Evolutionary conservation across 2,329 filamentous ascomycete genomes (phyloP).

Genomic region (Aspergillus felis): DNA sequence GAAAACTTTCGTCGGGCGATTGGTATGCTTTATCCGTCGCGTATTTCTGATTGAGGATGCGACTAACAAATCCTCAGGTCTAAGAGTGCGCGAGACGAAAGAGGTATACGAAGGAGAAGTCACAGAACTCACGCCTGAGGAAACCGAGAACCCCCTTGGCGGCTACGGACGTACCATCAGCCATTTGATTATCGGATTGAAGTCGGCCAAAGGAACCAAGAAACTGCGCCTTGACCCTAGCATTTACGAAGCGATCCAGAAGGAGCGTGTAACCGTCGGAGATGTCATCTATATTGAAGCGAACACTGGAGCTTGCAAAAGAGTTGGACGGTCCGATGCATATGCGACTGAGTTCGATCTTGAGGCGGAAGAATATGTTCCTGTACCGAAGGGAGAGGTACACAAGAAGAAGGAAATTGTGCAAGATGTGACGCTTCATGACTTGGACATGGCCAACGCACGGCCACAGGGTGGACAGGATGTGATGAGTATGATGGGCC

Average conservation of each 20-base stretch:
- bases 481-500: conserved; percentile 99
- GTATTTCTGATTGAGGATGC: not conserved
- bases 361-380: conserved; percentile 97
- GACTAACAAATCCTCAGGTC: conserved; percentile 41
- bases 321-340: conserved; percentile 90
- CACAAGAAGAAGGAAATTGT: conserved; percentile 99
- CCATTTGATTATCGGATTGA: conserved; percentile 88
- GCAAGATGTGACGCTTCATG: conserved; percentile 95
- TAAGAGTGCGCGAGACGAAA: conserved; percentile 97
- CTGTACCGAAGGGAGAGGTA: conserved; percentile 96
- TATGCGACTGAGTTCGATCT: conserved; percentile 98
- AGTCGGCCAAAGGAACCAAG: conserved; percentile 95
- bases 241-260: conserved; percentile 99
- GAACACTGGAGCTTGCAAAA: conserved; percentile 96
- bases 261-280: conserved; percentile 91
- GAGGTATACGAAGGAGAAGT: conserved; percentile 99
- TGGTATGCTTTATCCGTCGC: conserved; percentile 47
- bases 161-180: conserved; percentile 97
- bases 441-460: conserved; percentile 92
- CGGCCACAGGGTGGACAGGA: conserved; percentile 95
- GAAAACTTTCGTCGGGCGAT: conserved; percentile 98
- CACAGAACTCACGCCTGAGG: conserved; percentile 93
- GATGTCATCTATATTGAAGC: conserved; percentile 99
- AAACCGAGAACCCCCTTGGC: conserved; percentile 94
- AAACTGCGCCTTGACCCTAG: conserved; percentile 94